Evolutionary conservation across 371 early-diverging fungal species (phyloP).

Genomic region (Polyrhizophydium stewartii): DNA sequence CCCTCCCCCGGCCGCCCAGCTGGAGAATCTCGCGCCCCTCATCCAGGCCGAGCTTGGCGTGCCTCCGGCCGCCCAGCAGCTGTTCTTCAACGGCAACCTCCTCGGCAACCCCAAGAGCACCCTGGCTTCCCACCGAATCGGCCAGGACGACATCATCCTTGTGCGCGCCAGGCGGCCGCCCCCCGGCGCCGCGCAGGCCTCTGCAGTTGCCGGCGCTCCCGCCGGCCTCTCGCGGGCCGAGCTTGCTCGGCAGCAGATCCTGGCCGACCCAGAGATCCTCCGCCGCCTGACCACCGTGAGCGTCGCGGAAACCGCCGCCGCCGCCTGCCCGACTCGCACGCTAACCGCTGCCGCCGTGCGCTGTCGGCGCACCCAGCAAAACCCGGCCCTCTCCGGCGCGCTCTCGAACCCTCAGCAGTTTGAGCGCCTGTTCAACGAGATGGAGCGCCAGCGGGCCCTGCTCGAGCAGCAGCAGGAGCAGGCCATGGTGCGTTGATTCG

Average conservation of each 20-base stretch:
- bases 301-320: too few species aligned
- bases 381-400: conserved; percentile 68
- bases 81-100: conserved; percentile 57
- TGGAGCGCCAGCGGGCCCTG: conserved; percentile 50
- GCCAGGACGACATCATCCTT: conserved; percentile 71
- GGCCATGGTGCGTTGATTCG: conserved; percentile 18
- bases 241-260: conserved; percentile 68
- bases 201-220: background rate
- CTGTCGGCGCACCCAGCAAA: conserved; percentile 38
- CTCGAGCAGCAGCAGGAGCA: conserved; percentile 38
- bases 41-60: conserved; percentile 76
- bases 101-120: conserved; percentile 46
- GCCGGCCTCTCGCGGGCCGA: conserved; percentile 32
- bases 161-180: conserved; percentile 25
- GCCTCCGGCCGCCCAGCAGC: conserved; percentile 46
- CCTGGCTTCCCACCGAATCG: conserved; percentile 42
- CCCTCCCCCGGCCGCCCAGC: conserved; percentile 7
- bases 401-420: conserved; percentile 69
- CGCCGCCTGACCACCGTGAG: conserved; percentile 59
- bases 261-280: conserved; percentile 61
- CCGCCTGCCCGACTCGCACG: background rate
- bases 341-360: background rate
- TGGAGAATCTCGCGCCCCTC: conserved; percentile 78
- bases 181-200: background rate
- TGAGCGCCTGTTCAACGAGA: conserved; percentile 55